Percentiles rank a stretch among this genome's conserved stretches.
Evolutionary conservation across 805 yeast genomes (phyloP).

Genomic region (Kuraishia floccosa): DNA sequence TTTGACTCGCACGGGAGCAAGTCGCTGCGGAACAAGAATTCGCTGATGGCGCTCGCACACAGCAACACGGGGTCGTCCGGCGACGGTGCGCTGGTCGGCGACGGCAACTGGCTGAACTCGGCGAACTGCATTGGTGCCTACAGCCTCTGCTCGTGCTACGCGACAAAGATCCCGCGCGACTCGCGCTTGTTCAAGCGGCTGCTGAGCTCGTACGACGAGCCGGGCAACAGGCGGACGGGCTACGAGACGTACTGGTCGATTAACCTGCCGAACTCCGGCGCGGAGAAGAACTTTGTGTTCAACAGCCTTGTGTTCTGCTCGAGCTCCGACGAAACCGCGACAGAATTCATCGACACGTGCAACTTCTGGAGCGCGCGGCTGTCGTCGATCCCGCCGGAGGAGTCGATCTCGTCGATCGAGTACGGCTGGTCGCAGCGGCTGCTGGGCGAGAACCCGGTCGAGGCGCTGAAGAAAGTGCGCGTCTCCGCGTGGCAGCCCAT

Average conservation of each 20-base stretch:
- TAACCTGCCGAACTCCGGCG: constrained; percentile 35
- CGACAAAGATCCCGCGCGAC: constrained; percentile 27
- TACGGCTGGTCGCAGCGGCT: constrained; percentile 61
- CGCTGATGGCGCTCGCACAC: constrained; percentile 3
- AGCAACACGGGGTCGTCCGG: background rate
- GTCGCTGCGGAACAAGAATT: constrained; percentile 3
- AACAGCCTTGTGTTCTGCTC: constrained; percentile 49
- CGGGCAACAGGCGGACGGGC: constrained; percentile 19
- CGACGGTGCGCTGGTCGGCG: constrained; percentile 16
- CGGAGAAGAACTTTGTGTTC: constrained; percentile 12
- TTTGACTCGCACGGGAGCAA: constrained; percentile 19
- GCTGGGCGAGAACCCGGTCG: constrained; percentile 9
- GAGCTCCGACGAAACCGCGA: constrained; percentile 55
- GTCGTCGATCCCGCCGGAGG: constrained; percentile 70
- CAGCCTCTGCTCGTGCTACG: constrained; percentile 40
- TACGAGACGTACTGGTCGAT: constrained; percentile 38
- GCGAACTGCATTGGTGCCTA: constrained; percentile 46
- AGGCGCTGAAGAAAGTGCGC: constrained; percentile 16
- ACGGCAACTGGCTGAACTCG: constrained; percentile 60
- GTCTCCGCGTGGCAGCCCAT: constrained; percentile 32
- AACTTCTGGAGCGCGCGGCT: constrained; percentile 88
- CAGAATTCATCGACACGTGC: constrained; percentile 62
- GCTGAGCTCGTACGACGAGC: constrained; percentile 8
- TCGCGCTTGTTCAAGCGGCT: constrained; percentile 10
- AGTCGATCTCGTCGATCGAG: constrained; percentile 64